Conservation (phyloP, 2,329 filamentous ascomycete species). For the Fusarium irregulare region DNA sequence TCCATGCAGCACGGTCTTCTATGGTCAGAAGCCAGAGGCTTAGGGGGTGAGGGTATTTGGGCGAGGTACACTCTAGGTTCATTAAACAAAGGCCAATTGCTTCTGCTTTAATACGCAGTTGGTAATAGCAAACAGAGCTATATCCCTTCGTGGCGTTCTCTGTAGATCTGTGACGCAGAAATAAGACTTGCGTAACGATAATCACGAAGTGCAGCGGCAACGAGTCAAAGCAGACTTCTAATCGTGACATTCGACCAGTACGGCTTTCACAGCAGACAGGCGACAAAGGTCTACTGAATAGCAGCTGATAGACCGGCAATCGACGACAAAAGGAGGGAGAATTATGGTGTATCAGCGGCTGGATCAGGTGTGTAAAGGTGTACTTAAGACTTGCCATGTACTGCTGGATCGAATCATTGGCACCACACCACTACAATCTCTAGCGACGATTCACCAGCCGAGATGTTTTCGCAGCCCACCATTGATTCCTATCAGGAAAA, state of each 20-base stretch:
- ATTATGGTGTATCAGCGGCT: background rate
- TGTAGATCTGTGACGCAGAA: background rate
- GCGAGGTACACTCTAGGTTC: background rate
- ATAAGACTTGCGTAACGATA: background rate
- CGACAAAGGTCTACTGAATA: background rate
- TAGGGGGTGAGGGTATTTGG: background rate
- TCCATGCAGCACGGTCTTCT: background rate
- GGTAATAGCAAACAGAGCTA: accelerated
- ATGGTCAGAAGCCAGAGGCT: background rate
- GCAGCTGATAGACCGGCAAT: background rate
- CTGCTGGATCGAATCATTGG: background rate
- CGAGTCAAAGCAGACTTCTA: background rate
- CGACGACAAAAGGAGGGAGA: background rate
- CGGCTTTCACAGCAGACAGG: background rate
- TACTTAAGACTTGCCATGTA: background rate
- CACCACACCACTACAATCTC: background rate
- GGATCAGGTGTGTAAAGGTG: background rate
- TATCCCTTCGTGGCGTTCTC: background rate
- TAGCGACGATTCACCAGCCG: background rate
- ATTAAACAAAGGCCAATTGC: background rate
- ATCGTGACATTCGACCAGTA: background rate
- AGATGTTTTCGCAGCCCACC: background rate
- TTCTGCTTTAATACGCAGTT: background rate
- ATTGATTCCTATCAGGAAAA: background rate
- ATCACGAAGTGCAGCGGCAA: background rate